Evolutionary conservation across 2,329 filamentous ascomycete species (phyloP).

Genomic region (Lomentospora prolificans): DNA sequence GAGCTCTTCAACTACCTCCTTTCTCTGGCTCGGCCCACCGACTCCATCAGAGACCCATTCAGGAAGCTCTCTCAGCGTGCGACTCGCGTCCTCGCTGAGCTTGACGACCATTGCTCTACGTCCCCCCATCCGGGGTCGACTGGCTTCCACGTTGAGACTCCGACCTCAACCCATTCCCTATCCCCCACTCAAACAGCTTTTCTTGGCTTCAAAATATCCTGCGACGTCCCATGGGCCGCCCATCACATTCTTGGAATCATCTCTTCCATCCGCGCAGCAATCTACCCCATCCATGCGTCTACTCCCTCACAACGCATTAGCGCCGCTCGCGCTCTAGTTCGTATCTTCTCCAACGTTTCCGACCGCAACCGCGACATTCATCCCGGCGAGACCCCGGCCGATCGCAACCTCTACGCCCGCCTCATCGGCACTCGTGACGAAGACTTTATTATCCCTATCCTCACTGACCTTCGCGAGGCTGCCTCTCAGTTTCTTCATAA

Average conservation of each 20-base stretch:
- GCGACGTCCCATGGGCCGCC: constrained; percentile 39
- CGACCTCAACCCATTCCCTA: background rate
- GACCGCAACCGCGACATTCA: constrained; percentile 28
- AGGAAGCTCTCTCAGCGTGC: constrained; percentile 37
- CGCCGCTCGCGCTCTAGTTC: constrained; percentile 37
- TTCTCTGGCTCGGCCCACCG: constrained; percentile 31
- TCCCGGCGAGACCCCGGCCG: constrained; percentile 15
- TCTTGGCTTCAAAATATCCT: constrained; percentile 19
- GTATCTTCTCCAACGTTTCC: constrained; percentile 35
- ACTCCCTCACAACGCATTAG: constrained; percentile 28
- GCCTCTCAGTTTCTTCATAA: constrained; percentile 31
- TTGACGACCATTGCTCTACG: constrained; percentile 23
- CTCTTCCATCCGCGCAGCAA: constrained; percentile 30
- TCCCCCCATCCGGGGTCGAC: background rate
- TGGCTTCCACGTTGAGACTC: background rate
- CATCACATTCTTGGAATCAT: constrained; percentile 33
- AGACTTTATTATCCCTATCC: constrained; percentile 34
- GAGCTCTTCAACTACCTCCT: constrained; percentile 45
- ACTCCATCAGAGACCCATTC: constrained; percentile 36
- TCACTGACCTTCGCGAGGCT: constrained; percentile 32
- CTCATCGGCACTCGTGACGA: constrained; percentile 34
- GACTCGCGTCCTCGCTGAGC: constrained; percentile 33
- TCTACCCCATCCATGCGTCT: constrained; percentile 28
- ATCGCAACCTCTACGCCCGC: constrained; percentile 37
- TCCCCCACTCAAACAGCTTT: constrained; percentile 6